Evolutionary conservation across 2,329 filamentous ascomycete species (phyloP).

Genomic region (Mollisiaceae sp.): DNA sequence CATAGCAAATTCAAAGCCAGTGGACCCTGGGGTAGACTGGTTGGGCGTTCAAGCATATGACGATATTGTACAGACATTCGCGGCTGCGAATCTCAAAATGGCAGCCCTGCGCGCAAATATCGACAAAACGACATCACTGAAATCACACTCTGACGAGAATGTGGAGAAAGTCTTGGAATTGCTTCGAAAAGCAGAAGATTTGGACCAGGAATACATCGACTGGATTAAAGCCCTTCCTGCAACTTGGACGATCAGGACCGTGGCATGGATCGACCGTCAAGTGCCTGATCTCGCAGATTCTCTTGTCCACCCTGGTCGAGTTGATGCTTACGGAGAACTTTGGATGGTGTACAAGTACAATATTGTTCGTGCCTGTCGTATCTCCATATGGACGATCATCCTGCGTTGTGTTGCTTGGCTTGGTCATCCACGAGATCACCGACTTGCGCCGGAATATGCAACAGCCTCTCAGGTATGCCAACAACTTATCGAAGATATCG

Average conservation of each 20-base stretch:
- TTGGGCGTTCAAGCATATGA: constrained; percentile 57
- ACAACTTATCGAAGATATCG: constrained; percentile 60
- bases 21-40: constrained; percentile 60
- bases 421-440: constrained; percentile 62
- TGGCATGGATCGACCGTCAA: constrained; percentile 60
- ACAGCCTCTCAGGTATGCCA: constrained; percentile 55
- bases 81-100: constrained; percentile 55
- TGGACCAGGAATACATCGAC: constrained; percentile 56
- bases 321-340: constrained; percentile 63
- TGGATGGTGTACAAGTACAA: constrained; percentile 64
- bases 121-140: constrained; percentile 52
- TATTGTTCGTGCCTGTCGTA: constrained; percentile 56
- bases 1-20: constrained; percentile 55
- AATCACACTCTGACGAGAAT: constrained; percentile 53
- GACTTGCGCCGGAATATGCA: constrained; percentile 64
- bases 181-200: constrained; percentile 54
- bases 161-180: constrained; percentile 56
- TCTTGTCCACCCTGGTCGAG: constrained; percentile 62
- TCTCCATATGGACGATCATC: constrained; percentile 59
- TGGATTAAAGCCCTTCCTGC: constrained; percentile 58
- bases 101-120: constrained; percentile 59
- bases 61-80: constrained; percentile 51
- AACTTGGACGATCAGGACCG: constrained; percentile 54
- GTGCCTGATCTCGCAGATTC: constrained; percentile 55
- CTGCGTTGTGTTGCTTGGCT: constrained; percentile 66